Evolutionary conservation across 768 basidiomycete genomes (phyloP), one percentile per base, ranked within the genome.

Genomic region (Rhodotorula taiwanensis): DNA sequence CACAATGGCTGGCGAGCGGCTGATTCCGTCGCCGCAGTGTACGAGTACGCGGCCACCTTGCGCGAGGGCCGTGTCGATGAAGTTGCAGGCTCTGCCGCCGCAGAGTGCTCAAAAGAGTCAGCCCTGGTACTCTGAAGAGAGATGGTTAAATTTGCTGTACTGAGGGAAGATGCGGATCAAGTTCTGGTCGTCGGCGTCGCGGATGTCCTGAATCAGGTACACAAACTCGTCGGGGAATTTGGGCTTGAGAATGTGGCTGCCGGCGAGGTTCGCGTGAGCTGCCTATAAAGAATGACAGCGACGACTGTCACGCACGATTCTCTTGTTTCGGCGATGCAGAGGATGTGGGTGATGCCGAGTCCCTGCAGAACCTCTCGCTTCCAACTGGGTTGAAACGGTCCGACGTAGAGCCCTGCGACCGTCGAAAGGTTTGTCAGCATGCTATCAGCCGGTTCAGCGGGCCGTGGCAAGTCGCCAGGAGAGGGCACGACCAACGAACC

Each of bases 131-230:
- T 4, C 23, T n/a, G 10, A 21, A 14, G 43, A 8, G 25, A 25
- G 30, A 39, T 30, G 10, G 25, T 33, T 15, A 27, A 11, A 8
- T 16, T 21, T 10, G 49, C 2, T 9, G 59, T 67, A 91, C 91
- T 75, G 74, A n/a, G 91, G 92, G 76, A 94, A 94, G 47, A 92
- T 77, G 31, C 88, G 81, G 70, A 95, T 94, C 44, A 95, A 80
- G 74, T 95, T 95, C 77, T 95, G 92, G 73, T 94, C 91, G 75
- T 93, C 90, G 69, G 83, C 89, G 75, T 95, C 91, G 74, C 90
- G 82, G 31, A 95, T 88, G 74, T 93, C 86, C 39, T 94, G 79
- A 2, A 84, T 83, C 73, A 90, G 75, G 75, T 95, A 95, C 43
- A 74, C 71, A 76, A 93, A 89, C 27, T 82, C 78, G 0, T 86